A percentile compares a stretch with the other conserved stretches of the same genome.
Evolutionary conservation across 2,329 filamentous ascomycete genomes (phyloP).

Genomic region (Cordyceps fumosorosea): DNA sequence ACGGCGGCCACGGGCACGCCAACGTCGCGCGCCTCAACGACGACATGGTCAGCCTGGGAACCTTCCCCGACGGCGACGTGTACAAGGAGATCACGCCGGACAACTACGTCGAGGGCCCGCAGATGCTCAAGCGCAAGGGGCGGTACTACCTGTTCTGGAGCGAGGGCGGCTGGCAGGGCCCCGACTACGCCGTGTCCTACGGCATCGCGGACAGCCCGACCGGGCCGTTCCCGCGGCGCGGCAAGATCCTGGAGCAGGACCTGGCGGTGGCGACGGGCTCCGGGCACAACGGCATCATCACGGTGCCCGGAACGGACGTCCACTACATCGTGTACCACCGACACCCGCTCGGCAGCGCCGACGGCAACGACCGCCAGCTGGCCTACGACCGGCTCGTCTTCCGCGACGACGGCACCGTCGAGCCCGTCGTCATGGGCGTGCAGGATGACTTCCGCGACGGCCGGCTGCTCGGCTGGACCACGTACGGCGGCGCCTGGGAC

Average conservation of each 20-base stretch:
- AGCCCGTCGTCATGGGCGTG: conserved; percentile 37
- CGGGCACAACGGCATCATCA: conserved; percentile 38
- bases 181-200: conserved; percentile 41
- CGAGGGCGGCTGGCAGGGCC: conserved; percentile 41
- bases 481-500: conserved; percentile 18
- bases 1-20: conserved; percentile 30
- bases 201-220: conserved; percentile 31
- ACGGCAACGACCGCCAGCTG: conserved; percentile 38
- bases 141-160: conserved; percentile 42
- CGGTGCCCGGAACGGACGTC: conserved; percentile 38
- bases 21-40: conserved; percentile 36
- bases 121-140: conserved; percentile 38
- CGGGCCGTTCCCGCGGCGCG: conserved; percentile 35
- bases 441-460: conserved; percentile 36
- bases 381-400: conserved; percentile 44
- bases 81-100: conserved; percentile 40
- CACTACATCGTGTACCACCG: conserved; percentile 45
- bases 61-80: conserved; percentile 32
- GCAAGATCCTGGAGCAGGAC: conserved; percentile 36
- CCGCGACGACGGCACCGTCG: conserved; percentile 35
- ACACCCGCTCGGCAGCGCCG: conserved; percentile 33
- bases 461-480: conserved; percentile 31
- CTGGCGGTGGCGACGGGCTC: conserved; percentile 34
- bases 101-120: conserved; percentile 29
- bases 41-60: conserved; percentile 36